Evolutionary conservation across 2,329 filamentous ascomycete species (phyloP).

Genomic region (Colletotrichum magnum): DNA sequence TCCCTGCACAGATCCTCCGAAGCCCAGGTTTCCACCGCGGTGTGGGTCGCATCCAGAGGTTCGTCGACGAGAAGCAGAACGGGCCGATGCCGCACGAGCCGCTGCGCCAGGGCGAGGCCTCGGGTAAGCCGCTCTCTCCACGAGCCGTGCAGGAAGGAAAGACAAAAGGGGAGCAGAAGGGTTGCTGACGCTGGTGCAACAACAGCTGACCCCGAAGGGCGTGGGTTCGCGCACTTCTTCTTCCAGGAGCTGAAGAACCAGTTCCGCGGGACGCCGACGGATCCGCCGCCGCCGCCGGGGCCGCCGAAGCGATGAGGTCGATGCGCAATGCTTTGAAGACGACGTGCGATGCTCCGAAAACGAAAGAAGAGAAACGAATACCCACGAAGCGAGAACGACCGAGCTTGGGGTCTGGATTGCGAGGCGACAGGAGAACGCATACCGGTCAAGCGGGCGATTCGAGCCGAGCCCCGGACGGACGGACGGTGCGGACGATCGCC

Average conservation of each 20-base stretch:
- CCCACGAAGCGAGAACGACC: too few species aligned
- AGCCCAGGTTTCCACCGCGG: conserved; percentile 66
- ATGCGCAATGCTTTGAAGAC: too few species aligned
- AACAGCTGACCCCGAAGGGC: conserved; percentile 31
- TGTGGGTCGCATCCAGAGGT: conserved; percentile 66
- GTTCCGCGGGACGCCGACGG: conserved; percentile 59
- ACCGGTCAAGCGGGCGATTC: too few species aligned
- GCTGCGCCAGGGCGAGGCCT: conserved; percentile 66
- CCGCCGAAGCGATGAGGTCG: conserved; percentile 41
- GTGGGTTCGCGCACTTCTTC: conserved; percentile 56
- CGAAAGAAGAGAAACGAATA: neutral
- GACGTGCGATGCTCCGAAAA: neutral
- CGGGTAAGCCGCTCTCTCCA: conserved; percentile 51
- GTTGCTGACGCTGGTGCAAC: neutral
- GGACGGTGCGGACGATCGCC: too few species aligned
- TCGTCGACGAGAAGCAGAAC: conserved; percentile 62
- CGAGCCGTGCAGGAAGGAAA: neutral
- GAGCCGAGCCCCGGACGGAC: too few species aligned
- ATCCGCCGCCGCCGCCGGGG: conserved; percentile 47
- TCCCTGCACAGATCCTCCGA: conserved; percentile 60
- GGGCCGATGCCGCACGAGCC: conserved; percentile 67
- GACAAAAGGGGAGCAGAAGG: neutral
- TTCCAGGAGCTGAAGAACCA: conserved; percentile 67
- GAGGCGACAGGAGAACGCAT: too few species aligned
- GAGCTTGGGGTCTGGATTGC: too few species aligned